Percentiles rank a stretch among this genome's conserved stretches.
These are phyloP conservation scores for Leptographium wingfieldii DNA, from an alignment of 2,329 filamentous ascomycete genomes.

Conservation along the genomic window DNA sequence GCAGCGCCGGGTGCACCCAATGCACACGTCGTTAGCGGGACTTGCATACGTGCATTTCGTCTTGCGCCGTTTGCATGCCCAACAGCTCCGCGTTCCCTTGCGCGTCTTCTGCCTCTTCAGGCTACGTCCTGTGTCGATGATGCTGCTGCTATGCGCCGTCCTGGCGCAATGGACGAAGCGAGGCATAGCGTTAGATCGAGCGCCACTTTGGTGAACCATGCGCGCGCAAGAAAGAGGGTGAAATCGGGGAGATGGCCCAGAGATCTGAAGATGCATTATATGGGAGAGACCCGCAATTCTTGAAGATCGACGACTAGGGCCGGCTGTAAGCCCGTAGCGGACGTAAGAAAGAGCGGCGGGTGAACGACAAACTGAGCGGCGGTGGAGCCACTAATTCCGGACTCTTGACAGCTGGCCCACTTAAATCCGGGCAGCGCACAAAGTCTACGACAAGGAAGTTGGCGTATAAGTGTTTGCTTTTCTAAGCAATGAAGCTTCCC, in stretches of 20 bases:
- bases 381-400: background rate
- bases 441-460: background rate
- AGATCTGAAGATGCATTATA: background rate
- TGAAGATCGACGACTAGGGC: background rate
- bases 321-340: background rate
- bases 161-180: background rate
- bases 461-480: background rate
- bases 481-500: background rate
- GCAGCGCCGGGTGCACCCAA: background rate
- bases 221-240: too few species aligned
- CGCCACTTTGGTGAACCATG: background rate
- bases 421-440: background rate
- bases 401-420: background rate
- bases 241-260: background rate
- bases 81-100: slow-evolving; percentile 34
- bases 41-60: background rate
- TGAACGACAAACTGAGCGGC: too few species aligned
- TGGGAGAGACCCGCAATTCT: background rate
- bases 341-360: background rate
- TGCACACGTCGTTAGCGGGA: background rate
- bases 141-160: background rate
- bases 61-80: slow-evolving; percentile 33
- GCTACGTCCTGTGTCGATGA: background rate
- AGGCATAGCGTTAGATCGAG: background rate
- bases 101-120: slow-evolving; percentile 1